Evolutionary conservation across 1,284 basidiomycete species (phyloP), one percentile per base, ranked within the genome.

Genomic region (Vanrija humicola): DNA sequence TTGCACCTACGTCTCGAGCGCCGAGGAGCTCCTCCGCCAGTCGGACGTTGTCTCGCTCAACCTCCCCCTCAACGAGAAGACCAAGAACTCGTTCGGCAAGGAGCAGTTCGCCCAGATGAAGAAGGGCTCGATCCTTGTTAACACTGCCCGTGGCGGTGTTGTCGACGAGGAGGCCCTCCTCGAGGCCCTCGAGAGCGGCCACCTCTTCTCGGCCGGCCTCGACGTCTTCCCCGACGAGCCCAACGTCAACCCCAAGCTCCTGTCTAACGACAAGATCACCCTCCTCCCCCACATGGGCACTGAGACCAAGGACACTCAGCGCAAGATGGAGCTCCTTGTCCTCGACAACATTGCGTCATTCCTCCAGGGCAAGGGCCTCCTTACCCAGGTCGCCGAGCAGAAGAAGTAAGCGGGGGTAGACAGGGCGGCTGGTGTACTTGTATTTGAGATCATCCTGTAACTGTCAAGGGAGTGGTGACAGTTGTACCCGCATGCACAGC

Each of bases 201-300:
- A 92, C 87, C 82, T 92, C 56, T 84, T 82, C 48, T 86, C 86
- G 2, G 88, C 89, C 19, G 93, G 93, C 21, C 80, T 97, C 21
- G 93, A 96, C 64, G 92, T 95, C 28, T 96, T 83, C 78, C 89
- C 90, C 5, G 81, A 91, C 73, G 92, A 96, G 74, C 92, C 91
- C 1, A 76, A 85, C 44, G 86, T 95, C 52, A 89, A 94, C 74
- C 86, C 88, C 1, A 83, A 85, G 19, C 77, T 94, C 40, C 80
- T 91, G 56, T 82, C 84, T 14, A 89, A 90, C 75, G 84, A 87
- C 28, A 86, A 90, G 64, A 85, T 90, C 59, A 87, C 86, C 15
- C 80, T 95, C 14, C 81, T 95, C 18, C 92, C 92, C 1, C 92
- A 94, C 73, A 86, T 94, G 86, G 91, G 91, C 39, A 92, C 90